Base-by-base conservation (phyloP, 2,329 filamentous ascomycete species). In the Exophiala xenobiotica region DNA sequence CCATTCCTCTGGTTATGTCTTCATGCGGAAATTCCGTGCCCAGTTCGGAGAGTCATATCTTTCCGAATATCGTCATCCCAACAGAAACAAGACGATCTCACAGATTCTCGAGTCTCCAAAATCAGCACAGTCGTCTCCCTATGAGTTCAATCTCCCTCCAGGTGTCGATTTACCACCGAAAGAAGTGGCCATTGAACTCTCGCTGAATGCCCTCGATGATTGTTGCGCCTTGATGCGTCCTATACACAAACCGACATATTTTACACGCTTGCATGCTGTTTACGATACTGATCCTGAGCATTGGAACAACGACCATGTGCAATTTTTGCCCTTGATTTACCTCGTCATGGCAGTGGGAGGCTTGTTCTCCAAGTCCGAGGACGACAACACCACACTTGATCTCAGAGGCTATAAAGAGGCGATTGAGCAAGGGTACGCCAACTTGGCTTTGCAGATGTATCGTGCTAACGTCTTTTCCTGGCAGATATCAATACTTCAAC, bases 1-100 rank as follows among this genome's bases (percentile, higher is more conserved):
- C 41, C 87, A 88, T 58, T 96, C 92, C 0, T 97, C 93, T 0
- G 91, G 92, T 2, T 80, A 91, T 37, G 89, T 92, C 57, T 99
- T 96, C 67, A 79, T 96, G 61, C 82, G 83, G 58, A 84, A 88
- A 48, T 86, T 99, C 79, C 86, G 90, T 63, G 88, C 95, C 64
- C 87, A 96, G 64, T 88, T 96, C 60, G 86, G 88, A 38, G 83
- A 85, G 54, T 76, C 93, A 58, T 78, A 93, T 41, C 85, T 62
- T 70, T 69, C 63, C 65, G 81, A 55, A 77, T 86, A 65, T 70
- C 24, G 29, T 4, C 51, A 56, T 85, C 54, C 74, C 79, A 56
- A 66, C 18, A 72, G 67, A 37, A 78, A 73, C 69, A 74, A 69
- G 53, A 74, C 74, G 2, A 72, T 80, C 59, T 75, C 78, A 8